These are phyloP conservation scores for Allantophomopsis cytisporea DNA, from an alignment of 2,329 filamentous ascomycete species.

Conservation along the genomic window DNA sequence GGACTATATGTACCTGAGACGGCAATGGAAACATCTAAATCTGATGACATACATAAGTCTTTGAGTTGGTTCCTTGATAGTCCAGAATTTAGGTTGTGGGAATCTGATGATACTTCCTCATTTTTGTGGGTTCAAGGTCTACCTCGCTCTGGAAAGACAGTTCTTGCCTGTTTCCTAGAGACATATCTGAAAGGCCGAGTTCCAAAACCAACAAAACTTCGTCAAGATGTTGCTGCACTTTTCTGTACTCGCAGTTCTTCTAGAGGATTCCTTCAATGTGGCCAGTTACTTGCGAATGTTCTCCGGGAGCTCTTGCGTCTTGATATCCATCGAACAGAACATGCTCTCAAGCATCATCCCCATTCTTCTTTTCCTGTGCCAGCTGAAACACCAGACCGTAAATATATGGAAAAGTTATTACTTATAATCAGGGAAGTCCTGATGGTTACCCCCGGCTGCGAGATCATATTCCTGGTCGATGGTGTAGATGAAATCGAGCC, in stretches of 20 bases:
- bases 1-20: no score
- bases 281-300: neutral
- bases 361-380: neutral
- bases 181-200: neutral
- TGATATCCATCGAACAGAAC: neutral
- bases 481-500: neutral
- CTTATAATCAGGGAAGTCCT: neutral
- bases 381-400: neutral
- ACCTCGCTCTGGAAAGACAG: neutral
- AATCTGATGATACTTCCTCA: neutral
- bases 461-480: neutral
- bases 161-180: neutral
- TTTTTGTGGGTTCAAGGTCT: neutral
- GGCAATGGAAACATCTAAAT: neutral
- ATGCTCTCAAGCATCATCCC: neutral
- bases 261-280: neutral
- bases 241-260: neutral
- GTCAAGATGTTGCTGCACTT: neutral
- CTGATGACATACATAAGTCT: neutral
- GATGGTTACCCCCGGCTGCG: neutral
- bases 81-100: neutral
- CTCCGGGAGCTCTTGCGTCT: neutral
- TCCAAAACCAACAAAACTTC: neutral
- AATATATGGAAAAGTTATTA: neutral
- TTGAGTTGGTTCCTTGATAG: constrained; percentile 1